Base-by-base conservation (phyloP, 345 rosid species). In the Microthlaspi erraticum region DNA sequence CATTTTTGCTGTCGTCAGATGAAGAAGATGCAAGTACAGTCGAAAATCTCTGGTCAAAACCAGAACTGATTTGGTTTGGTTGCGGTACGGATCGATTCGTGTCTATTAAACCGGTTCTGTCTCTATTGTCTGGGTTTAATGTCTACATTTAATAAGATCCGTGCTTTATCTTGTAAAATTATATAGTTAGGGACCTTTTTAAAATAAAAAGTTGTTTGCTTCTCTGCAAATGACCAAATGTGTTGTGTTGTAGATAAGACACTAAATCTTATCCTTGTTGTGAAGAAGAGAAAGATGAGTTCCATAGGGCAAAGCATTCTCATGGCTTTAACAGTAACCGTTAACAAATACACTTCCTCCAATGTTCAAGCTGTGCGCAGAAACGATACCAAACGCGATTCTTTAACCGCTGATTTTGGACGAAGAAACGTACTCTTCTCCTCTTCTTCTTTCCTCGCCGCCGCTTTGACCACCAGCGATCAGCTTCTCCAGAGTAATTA, bases 301-400 rank as follows among this genome's bases (percentile, higher is more conserved):
- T 64, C 94, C 38, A 74, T 92, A 19, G 81, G 83, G 17, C 97
- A 93, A 81, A 90, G 88, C 73, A 78, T 93, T 29, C 78, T 90
- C 70, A 90, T 93, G 98, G 98, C 97, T 23, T 60, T 93, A 52
- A 90, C 98, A n/a, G 97, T 82, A 13, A 90, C 96, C 7, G 88
- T 88, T 54, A 93, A 93, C 98, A 85, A 86, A 64, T 87, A 75
- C 32, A 85, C 92, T 78, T 85, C 97, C 16, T 84, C 93, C 36
- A 93, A 90, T 61, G 85, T 91, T 33, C 84, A 82, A 68, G 81
- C 98, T 6, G 85, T 87, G 13, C 93, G 79, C 1, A 81, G 81
- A 77, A 77, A 76, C 54, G 86, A 83, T n/a, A 56, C 81, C 13
- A 73, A 81, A 58, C 36, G 74, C 26, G 17, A 31, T 49, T 32